phyloP scores from a whole-genome alignment of 306 rosid genomes.

The Citrullus amarus region DNA sequence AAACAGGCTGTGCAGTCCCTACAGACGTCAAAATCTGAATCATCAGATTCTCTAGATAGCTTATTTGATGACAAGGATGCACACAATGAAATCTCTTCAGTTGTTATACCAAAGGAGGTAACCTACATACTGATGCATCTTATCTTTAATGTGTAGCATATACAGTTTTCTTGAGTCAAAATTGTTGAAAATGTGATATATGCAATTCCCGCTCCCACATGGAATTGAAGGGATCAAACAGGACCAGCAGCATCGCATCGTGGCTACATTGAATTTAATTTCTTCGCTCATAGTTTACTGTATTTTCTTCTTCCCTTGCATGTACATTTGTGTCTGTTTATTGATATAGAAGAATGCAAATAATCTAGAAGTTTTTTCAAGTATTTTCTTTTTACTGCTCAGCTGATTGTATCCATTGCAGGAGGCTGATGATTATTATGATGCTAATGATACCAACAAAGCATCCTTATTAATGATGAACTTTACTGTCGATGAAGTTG shows the following conservation, averaged over 20 bases:
- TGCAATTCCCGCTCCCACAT: no score
- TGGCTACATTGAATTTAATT: not conserved
- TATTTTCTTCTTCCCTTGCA: not conserved
- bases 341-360: not conserved
- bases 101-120: slow-evolving; percentile 58
- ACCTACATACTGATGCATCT: not conserved
- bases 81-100: slow-evolving; percentile 27
- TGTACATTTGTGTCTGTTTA: not conserved
- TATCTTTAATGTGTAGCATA: not conserved
- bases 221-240: no score
- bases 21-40: slow-evolving; percentile 34
- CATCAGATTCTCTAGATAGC: slow-evolving; percentile 81
- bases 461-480: slow-evolving; percentile 68
- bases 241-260: no score
- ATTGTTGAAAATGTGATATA: not conserved
- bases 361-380: not conserved
- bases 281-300: not conserved
- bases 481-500: slow-evolving; percentile 58
- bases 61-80: slow-evolving; percentile 61
- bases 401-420: slow-evolving; percentile 16
- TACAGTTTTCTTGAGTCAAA: not conserved
- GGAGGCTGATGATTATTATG: slow-evolving; percentile 52
- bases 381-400: slow-evolving; percentile 14
- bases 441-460: slow-evolving; percentile 31
- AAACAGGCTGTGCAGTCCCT: slow-evolving; percentile 24